phyloP scores from a whole-genome alignment of 2,329 filamentous ascomycete species.

The Cladosporium sp. region DNA sequence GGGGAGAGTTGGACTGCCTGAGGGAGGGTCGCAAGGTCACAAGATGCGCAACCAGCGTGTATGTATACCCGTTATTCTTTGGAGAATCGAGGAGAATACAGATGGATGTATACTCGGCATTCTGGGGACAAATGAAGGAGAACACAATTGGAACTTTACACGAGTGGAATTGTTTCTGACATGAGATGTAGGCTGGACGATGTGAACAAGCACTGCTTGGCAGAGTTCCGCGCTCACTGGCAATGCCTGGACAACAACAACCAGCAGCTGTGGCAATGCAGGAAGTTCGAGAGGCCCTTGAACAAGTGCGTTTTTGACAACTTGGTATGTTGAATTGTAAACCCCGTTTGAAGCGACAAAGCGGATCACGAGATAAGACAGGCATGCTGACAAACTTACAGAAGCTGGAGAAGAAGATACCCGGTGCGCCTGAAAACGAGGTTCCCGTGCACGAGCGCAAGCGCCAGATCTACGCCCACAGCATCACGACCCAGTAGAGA shows the following conservation, averaged over 20 bases:
- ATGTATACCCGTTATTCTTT: conserved; percentile 42
- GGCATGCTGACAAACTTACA: conserved; percentile 19
- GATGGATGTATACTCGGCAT: neutral
- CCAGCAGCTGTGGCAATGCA: conserved; percentile 95
- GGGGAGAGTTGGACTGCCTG: conserved; percentile 89
- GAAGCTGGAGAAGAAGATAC: conserved; percentile 51
- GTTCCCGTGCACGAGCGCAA: conserved; percentile 47
- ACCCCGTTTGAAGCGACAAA: neutral
- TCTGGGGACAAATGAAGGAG: neutral
- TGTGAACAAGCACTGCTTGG: conserved; percentile 90
- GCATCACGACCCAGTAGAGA: conserved; percentile 20
- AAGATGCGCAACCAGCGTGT: conserved; percentile 94
- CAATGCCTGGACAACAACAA: conserved; percentile 95
- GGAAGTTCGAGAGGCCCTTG: conserved; percentile 78
- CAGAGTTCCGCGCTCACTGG: conserved; percentile 91
- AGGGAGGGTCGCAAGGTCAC: conserved; percentile 96
- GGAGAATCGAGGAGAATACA: neutral
- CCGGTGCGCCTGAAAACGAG: conserved; percentile 46
- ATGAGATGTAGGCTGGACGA: conserved; percentile 68
- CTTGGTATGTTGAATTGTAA: conserved; percentile 60
- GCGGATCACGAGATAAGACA: neutral
- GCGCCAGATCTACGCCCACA: conserved; percentile 40
- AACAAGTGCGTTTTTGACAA: conserved; percentile 97
- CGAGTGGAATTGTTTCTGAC: conserved; percentile 5
- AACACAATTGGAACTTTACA: neutral